phyloP scores from a whole-genome alignment of 129 eudicot genomes.

The Escallonia herrerae region DNA sequence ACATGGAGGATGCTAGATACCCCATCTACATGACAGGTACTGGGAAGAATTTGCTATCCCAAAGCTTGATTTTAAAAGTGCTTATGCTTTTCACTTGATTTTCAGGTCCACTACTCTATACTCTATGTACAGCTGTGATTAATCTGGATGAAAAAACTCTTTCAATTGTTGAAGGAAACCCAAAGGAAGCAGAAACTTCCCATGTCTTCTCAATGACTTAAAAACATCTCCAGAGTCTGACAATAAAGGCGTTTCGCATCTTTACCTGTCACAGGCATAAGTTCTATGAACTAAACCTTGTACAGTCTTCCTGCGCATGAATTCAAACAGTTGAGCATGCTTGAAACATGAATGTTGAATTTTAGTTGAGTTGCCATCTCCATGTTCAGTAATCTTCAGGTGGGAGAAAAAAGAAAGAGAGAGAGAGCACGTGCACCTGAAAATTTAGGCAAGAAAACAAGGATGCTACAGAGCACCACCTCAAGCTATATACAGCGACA shows the following conservation, averaged over 20 bases:
- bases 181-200: constrained; percentile 43
- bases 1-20: constrained; percentile 45
- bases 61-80: not conserved
- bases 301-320: too few relatives aligned
- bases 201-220: constrained; percentile 41
- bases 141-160: constrained; percentile 71
- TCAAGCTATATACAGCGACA: too few relatives aligned
- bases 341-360: too few relatives aligned
- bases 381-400: too few relatives aligned
- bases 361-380: too few relatives aligned
- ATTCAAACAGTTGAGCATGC: too few relatives aligned
- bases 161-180: constrained; percentile 61
- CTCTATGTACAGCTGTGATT: constrained; percentile 78
- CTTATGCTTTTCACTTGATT: constrained; percentile 7
- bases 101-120: constrained; percentile 83
- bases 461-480: not conserved
- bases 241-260: not conserved
- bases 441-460: not conserved
- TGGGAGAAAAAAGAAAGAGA: too few relatives aligned
- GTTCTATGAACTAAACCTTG: too few relatives aligned
- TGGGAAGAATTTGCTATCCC: not conserved
- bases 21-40: constrained; percentile 92
- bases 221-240: not conserved
- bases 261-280: too few relatives aligned
- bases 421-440: too few relatives aligned